Base-by-base conservation (phyloP, 192 early-diverging fungal genomes). In the Piromyces sp. region DNA sequence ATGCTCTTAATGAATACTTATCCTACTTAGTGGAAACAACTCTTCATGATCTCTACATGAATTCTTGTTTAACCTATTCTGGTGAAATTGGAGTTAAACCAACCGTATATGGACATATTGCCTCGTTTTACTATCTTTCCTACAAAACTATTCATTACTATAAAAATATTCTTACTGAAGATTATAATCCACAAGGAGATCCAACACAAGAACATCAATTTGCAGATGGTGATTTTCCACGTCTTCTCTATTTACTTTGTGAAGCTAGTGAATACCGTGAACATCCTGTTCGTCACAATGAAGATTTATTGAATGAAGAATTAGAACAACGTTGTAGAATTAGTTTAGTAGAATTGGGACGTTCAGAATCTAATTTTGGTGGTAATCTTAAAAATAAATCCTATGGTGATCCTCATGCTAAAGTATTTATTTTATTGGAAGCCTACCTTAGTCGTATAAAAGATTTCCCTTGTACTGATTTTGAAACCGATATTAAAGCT, bases 261-360 rank as follows among this genome's bases (percentile, higher is more conserved):
- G 93, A 96, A 81, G 92, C 92, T 0, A 88, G 90, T 4, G 97
- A 98, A 83, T 99, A 95, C 89, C 88, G 91, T 16, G 96, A 98
- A 83, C 85, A 97, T 28, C 96, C 97, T 0, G 95, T 98, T 9
- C 90, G 97, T 3, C 96, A 97, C 84, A 96, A 97, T 84, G 98
- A 99, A 83, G 96, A 99, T 85, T 80, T 95, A 58, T 86, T 95
- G 80, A 97, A 98, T 87, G 88, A 88, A 37, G 94, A 95, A 79
- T 87, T 98, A 22, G 95, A 88, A 89, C 33, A 83, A 88, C 30
- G 84, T 97, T 26, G 95, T 93, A 1, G 88, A 92, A 81, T 84
- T 91, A 11, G 88, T 96, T 16, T 86, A 87, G 22, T 83, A 85
- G 17, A 68, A 68, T 68, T 68, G 22, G 51, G 51, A n/a, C 19